phyloP scores from a whole-genome alignment of 148 eudicot genomes.

The Fallopia convolvulus region DNA sequence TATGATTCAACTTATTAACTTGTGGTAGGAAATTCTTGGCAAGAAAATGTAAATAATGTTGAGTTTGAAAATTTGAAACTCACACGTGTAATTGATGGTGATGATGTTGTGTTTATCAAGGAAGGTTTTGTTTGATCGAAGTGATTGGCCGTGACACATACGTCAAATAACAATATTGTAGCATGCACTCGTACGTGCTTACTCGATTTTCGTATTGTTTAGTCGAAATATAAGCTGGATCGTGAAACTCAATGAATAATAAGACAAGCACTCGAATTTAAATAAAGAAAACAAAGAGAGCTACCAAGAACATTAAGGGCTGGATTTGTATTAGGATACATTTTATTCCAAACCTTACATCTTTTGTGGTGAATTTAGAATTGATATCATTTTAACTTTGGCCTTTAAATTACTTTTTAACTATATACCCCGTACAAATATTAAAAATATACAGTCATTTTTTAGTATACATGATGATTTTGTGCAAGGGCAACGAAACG shows the following conservation, averaged over 20 bases:
- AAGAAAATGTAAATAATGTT: background rate
- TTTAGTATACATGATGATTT: no score
- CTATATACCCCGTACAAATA: no score
- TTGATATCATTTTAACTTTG: no score
- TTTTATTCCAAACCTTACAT: no score
- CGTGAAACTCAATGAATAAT: conserved; percentile 4
- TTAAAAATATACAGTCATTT: no score
- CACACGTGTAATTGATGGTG: no score
- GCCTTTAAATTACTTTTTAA: no score
- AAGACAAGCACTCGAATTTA: background rate
- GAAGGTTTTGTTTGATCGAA: background rate
- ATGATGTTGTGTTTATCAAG: background rate
- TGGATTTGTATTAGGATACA: no score
- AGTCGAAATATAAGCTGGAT: background rate
- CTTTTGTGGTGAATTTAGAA: no score
- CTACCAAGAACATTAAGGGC: background rate
- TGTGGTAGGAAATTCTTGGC: background rate
- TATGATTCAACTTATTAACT: background rate
- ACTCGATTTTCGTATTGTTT: conserved; percentile 3
- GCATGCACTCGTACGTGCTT: background rate
- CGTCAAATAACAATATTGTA: background rate
- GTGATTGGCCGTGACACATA: background rate
- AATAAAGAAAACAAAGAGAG: background rate
- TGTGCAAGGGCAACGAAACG: no score
- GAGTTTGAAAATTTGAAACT: no score